Base-by-base conservation (phyloP, 2,329 filamentous ascomycete species). In the Stachybotrys chartarum region DNA sequence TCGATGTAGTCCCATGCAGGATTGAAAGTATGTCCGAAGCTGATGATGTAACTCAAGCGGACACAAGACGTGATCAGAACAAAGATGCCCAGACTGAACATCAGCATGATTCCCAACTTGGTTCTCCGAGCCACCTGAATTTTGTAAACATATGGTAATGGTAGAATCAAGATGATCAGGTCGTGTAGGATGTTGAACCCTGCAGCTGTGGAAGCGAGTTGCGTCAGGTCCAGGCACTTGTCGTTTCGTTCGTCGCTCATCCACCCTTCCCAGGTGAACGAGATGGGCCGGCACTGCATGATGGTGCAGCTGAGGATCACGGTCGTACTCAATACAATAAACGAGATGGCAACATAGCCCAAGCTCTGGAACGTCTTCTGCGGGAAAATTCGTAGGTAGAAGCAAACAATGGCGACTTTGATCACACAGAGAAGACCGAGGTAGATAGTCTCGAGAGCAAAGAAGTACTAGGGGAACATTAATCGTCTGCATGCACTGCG, bases 171-270 rank as follows among this genome's bases (percentile, higher is more conserved):
- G 8, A 81, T 69, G 60, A 70, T 70, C 35, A 72, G 55, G 58
- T 80, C 79, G 24, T 78, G 70, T 3, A 66, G 66, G 16, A 78
- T 76, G 58, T 78, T 77, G 50, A 79, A 69, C 1, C 65, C 69
- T 1, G 76, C 73, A 35, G 72, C 74, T 18, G 71, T 63, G 63
- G 76, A 76, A 32, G 73, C 70, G 12, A 78, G 68, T 10, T 52
- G 32, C 30, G 60, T 56, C 16, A 61, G 51, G 17, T 62, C 53
- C 24, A 66, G 51, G 52, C 65, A 67, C 24, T 57, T 53, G 32
- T 52, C 52, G 3, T 50, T 50, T n/a, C 30, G 57, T 24, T 50
- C 48, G n/a, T 57, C 50, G 10, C 52, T 30, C 6, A 53, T 42
- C 65, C 65, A 67, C 3, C 59, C 60, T n/a, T 60, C 46, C 30